Evolutionary conservation across 208 protist genomes (phyloP), one percentile per base, ranked within the genome.

Genomic region (Trypanosoma scelopori): DNA sequence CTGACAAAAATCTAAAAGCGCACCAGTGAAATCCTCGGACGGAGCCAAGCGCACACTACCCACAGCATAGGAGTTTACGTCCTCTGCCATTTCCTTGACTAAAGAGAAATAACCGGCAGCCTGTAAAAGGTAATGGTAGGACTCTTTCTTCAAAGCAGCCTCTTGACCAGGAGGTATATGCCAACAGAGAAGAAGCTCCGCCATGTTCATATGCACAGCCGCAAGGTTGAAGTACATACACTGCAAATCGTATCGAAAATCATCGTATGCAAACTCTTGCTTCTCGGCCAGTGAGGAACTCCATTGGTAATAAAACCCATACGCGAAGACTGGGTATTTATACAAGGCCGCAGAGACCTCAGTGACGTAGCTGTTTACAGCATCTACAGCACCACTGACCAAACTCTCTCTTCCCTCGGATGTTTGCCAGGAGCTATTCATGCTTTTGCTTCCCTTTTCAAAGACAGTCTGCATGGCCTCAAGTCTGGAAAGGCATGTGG

Each of bases 171-270:
- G 20, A 11, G 22, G 32, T 39, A 52, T 57, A 3, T 73, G 47
- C 9, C 83, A 74, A 50, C 64, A 79, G 3, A 89, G 48, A 5
- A 85, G 43, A 48, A 83, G 69, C 43, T 89, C 79, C n/a, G 72
- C 65, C 7, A 89, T 66, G 48, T 86, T 84, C 68, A 83, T 74
- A 13, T 84, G 49, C 55, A 73, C 43, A 15, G 69, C 82, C 5
- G 65, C 81, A 3, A 89, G 58, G 61, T 91, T 89, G 58, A 82
- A 91, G 57, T 85, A 89, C 49, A 93, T 74, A 5, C 69, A 68
- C 15, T 79, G 47, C 41, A 93, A 66, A 27, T 90, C 87, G 58
- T 89, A 89, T 13, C 84, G 71, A 70, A 89, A 93, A 63, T 89
- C 84, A 60, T 89, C 79, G 64, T 78, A 87, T 0, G 57, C 55